Percentiles rank a stretch among this genome's conserved stretches.
phyloP scores from a whole-genome alignment of 2,329 filamentous ascomycete species.

The Aspergillus vadensis region DNA sequence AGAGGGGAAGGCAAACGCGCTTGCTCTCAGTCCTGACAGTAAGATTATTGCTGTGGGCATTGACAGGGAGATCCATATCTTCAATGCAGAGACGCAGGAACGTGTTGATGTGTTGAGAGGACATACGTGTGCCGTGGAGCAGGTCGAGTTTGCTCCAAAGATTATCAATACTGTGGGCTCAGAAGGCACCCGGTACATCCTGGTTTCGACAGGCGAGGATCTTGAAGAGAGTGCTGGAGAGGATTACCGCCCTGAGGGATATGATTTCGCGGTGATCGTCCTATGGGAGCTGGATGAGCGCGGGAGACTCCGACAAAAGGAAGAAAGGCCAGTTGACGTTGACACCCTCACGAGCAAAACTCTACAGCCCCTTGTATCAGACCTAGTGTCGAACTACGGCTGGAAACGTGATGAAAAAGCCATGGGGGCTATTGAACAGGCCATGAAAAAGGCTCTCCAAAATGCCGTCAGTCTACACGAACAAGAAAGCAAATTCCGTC shows the following conservation, averaged over 20 bases:
- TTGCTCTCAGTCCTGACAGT: background rate
- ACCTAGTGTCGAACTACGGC: background rate
- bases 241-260: background rate
- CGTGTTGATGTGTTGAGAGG: background rate
- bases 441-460: background rate
- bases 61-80: background rate
- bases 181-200: background rate
- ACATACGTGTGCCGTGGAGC: background rate
- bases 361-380: background rate
- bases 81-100: slow-evolving; percentile 1
- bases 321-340: background rate
- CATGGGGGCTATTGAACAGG: background rate
- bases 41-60: background rate
- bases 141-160: background rate
- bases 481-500: background rate
- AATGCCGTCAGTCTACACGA: background rate
- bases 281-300: background rate
- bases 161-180: background rate
- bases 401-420: background rate
- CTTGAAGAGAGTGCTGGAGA: background rate
- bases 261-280: background rate
- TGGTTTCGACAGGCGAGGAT: background rate
- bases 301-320: background rate
- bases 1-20: background rate
- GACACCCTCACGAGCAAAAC: background rate